A percentile compares a stretch with the other conserved stretches of the same genome.
Evolutionary conservation across 1,284 basidiomycete genomes (phyloP).

Genomic region (Leccinum pachyderme): DNA sequence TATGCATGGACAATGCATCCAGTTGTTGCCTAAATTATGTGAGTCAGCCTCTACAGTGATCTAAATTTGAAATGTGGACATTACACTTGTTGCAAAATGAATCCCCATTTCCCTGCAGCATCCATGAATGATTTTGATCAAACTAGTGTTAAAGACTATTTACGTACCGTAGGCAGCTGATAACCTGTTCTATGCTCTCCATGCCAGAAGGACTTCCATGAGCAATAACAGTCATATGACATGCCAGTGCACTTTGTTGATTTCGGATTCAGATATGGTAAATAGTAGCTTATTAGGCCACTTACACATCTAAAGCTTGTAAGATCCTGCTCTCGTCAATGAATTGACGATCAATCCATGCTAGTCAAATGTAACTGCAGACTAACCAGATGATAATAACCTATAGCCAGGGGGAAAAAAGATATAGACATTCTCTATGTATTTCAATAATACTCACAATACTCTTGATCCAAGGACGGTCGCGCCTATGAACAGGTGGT

Average conservation of each 20-base stretch:
- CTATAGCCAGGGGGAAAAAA: constrained; percentile 1
- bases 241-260: constrained; percentile 13
- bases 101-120: constrained; percentile 10
- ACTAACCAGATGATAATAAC: constrained; percentile 23
- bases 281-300: background rate
- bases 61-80: background rate
- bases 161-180: constrained; percentile 13
- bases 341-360: background rate
- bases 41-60: constrained; percentile 9
- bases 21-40: constrained; percentile 13
- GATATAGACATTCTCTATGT: background rate
- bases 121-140: background rate
- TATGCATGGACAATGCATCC: constrained; percentile 23
- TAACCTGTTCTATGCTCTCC: rapidly evolving
- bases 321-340: constrained; percentile 16
- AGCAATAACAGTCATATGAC: constrained; percentile 6
- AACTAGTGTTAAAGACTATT: background rate
- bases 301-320: constrained; percentile 20
- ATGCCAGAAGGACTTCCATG: constrained; percentile 1
- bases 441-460: constrained; percentile 10
- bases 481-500: constrained; percentile 14
- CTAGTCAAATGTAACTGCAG: background rate
- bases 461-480: constrained; percentile 23
- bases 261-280: background rate
- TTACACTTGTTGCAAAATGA: constrained; percentile 19